phyloP scores from a whole-genome alignment of 805 yeast genomes.

The Barnettozyma botsteinii region DNA sequence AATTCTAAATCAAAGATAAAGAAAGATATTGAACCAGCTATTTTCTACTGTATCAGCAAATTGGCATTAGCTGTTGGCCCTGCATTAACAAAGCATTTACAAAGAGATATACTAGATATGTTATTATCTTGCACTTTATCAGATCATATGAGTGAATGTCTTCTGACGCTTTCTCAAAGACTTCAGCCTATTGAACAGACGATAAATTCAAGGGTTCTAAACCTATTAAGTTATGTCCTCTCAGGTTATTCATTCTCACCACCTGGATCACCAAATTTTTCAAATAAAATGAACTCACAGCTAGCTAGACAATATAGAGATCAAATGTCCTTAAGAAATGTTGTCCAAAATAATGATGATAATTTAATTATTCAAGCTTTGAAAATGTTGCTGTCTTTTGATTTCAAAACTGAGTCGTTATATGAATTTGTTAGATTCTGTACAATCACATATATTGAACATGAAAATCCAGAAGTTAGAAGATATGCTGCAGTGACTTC shows the following conservation, averaged over 20 bases:
- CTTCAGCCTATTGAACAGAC: constrained; percentile 76
- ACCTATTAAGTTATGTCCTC: constrained; percentile 64
- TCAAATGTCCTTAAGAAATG: constrained; percentile 64
- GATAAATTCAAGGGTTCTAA: constrained; percentile 66
- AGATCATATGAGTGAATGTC: constrained; percentile 73
- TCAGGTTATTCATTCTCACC: constrained; percentile 77
- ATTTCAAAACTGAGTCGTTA: constrained; percentile 68
- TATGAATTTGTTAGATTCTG: constrained; percentile 86
- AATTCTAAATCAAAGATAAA: constrained; percentile 44
- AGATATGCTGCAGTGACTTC: constrained; percentile 82
- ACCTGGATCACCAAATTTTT: constrained; percentile 73
- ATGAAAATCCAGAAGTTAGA: constrained; percentile 71
- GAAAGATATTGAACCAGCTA: constrained; percentile 75
- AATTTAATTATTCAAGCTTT: constrained; percentile 69
- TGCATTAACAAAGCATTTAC: constrained; percentile 83
- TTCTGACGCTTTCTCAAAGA: constrained; percentile 58
- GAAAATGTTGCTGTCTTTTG: constrained; percentile 67
- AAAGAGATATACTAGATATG: constrained; percentile 72
- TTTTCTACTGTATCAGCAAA: constrained; percentile 84
- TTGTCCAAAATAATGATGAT: constrained; percentile 39
- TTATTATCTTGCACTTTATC: constrained; percentile 79
- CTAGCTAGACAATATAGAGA: constrained; percentile 76
- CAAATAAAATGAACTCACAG: constrained; percentile 49
- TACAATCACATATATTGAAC: constrained; percentile 78
- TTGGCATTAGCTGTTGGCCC: constrained; percentile 88